phyloP scores from a whole-genome alignment of 441 rosid genomes.

The Viola pubescens region DNA sequence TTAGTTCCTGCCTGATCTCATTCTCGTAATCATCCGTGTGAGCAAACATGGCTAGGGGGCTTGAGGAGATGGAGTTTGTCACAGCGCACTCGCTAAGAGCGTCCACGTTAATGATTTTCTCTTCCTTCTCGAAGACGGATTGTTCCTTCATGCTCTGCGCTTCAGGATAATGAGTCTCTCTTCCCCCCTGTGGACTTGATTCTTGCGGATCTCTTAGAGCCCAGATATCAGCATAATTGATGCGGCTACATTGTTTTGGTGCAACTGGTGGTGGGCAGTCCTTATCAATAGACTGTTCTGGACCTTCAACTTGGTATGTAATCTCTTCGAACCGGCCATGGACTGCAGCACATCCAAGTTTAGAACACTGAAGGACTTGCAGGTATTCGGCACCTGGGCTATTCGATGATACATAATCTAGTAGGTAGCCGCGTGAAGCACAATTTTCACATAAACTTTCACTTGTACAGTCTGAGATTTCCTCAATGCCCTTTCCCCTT shows the following conservation, averaged over 20 bases:
- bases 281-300: slow-evolving; percentile 29
- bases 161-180: slow-evolving; percentile 33
- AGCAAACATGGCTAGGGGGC: slow-evolving; percentile 21
- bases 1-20: slow-evolving; percentile 56
- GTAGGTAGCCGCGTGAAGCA: slow-evolving; percentile 39
- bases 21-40: slow-evolving; percentile 42
- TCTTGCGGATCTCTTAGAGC: slow-evolving; percentile 50
- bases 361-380: slow-evolving; percentile 39
- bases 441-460: slow-evolving; percentile 39
- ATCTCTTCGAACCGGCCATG: slow-evolving; percentile 88
- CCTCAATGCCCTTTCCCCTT: slow-evolving; percentile 26
- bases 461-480: slow-evolving; percentile 16
- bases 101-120: slow-evolving; percentile 26
- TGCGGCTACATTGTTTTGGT: slow-evolving; percentile 21
- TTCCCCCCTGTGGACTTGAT: slow-evolving; percentile 21
- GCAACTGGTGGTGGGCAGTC: slow-evolving; percentile 23
- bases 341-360: slow-evolving; percentile 39
- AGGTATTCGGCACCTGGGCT: slow-evolving; percentile 32
- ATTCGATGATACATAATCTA: slow-evolving; percentile 40
- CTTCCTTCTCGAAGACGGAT: slow-evolving; percentile 20
- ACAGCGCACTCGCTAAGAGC: slow-evolving; percentile 18
- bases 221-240: slow-evolving; percentile 51
- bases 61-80: slow-evolving; percentile 21
- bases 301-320: slow-evolving; percentile 56
- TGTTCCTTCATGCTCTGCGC: slow-evolving; percentile 18